Evolutionary conservation across 257 asterid genomes (phyloP).

Genomic region (Eustoma russellianum): DNA sequence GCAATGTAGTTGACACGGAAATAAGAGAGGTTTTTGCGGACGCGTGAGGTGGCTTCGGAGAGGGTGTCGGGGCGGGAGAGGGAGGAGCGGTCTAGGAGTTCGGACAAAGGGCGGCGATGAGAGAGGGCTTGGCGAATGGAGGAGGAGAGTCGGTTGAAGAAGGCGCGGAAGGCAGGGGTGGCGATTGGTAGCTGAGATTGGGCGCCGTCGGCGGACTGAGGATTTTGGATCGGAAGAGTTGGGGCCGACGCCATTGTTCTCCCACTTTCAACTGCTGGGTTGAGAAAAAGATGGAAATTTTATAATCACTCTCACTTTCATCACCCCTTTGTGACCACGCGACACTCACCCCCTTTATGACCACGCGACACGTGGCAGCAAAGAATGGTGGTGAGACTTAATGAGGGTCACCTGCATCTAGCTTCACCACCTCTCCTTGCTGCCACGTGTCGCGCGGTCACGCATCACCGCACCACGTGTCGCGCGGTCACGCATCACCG

Average conservation of each 20-base stretch:
- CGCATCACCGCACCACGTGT: no score
- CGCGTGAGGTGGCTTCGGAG: slow-evolving; percentile 77
- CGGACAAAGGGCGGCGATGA: slow-evolving; percentile 88
- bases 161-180: slow-evolving; percentile 76
- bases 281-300: no score
- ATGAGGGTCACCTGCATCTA: no score
- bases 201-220: slow-evolving; percentile 19
- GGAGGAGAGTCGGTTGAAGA: slow-evolving; percentile 53
- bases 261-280: slow-evolving; percentile 3
- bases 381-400: no score
- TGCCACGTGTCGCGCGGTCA: no score
- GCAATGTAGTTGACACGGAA: slow-evolving; percentile 78
- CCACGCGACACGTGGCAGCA: no score
- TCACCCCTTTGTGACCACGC: no score
- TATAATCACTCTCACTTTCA: no score
- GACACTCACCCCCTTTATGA: no score
- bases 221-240: slow-evolving; percentile 62
- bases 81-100: slow-evolving; percentile 70
- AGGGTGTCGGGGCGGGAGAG: slow-evolving; percentile 76
- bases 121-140: slow-evolving; percentile 56
- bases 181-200: slow-evolving; percentile 36
- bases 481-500: no score
- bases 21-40: slow-evolving; percentile 60
- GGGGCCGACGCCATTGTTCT: slow-evolving; percentile 49
- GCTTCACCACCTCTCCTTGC: no score